phyloP scores from a whole-genome alignment of 2,329 filamentous ascomycete species.

The Tolypocladium endophyticum region DNA sequence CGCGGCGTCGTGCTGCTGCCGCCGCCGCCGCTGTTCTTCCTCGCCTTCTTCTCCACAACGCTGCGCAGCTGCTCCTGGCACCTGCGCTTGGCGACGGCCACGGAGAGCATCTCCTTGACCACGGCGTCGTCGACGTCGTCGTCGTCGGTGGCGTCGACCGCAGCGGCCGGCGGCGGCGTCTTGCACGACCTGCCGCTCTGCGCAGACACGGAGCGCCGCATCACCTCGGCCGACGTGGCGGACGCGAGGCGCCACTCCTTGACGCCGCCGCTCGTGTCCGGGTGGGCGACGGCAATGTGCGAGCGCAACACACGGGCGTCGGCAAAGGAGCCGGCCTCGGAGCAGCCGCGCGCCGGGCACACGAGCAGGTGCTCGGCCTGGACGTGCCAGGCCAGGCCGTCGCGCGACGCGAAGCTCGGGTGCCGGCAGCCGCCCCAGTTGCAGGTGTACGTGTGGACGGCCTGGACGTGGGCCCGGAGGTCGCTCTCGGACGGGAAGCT shows the following conservation, averaged over 20 bases:
- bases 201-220: not conserved
- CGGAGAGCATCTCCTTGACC: not conserved
- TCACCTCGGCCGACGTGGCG: not conserved
- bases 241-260: constrained; percentile 18
- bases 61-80: constrained; percentile 23
- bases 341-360: constrained; percentile 28
- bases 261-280: constrained; percentile 7
- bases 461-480: constrained; percentile 13
- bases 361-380: constrained; percentile 31
- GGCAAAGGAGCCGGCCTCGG: constrained; percentile 21
- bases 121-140: constrained; percentile 6
- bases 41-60: constrained; percentile 23
- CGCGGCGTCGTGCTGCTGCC: not conserved
- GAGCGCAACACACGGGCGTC: constrained; percentile 22
- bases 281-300: constrained; percentile 26
- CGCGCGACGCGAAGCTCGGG: constrained; percentile 23
- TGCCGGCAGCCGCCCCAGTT: constrained; percentile 28
- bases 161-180: not conserved
- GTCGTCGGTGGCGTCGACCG: not conserved
- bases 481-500: constrained; percentile 12
- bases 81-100: constrained; percentile 22
- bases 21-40: constrained; percentile 13
- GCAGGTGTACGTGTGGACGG: constrained; percentile 22
- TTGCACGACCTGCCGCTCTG: not conserved
- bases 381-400: constrained; percentile 31